Conservation (phyloP, 2,329 filamentous ascomycete species). For the Sporothrix pseudoabietina region DNA sequence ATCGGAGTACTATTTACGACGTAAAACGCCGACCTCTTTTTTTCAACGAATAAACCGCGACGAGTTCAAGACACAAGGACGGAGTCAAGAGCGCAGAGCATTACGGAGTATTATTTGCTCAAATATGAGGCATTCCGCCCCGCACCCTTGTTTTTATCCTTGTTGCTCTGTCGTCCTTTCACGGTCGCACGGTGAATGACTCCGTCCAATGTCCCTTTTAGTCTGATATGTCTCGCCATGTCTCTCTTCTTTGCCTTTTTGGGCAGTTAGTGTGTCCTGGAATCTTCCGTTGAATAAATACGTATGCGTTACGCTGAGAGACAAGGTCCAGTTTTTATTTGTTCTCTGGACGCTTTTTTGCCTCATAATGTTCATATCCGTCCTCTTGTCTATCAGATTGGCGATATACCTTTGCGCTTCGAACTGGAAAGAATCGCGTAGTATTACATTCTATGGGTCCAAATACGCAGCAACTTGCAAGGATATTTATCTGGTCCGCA, state of each 20-base stretch:
- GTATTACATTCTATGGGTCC: background rate
- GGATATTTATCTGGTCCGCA: background rate
- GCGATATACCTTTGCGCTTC: background rate
- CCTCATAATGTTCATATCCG: background rate
- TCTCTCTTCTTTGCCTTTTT: slow-evolving; percentile 4
- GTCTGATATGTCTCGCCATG: background rate
- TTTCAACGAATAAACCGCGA: background rate
- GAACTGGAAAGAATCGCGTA: background rate
- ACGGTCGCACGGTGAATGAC: background rate
- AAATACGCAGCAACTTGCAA: background rate
- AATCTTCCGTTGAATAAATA: slow-evolving; percentile 10
- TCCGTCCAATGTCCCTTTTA: background rate
- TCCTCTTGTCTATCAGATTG: background rate
- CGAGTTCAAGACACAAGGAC: background rate
- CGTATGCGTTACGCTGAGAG: too few relatives aligned
- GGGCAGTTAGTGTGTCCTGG: background rate
- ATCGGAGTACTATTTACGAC: background rate
- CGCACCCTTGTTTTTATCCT: background rate
- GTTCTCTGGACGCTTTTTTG: background rate
- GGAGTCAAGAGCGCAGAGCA: background rate
- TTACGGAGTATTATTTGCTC: background rate
- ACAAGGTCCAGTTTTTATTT: background rate
- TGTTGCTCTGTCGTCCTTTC: background rate
- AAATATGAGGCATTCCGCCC: background rate
- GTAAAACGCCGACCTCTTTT: background rate